These are phyloP conservation scores for Trichoderma oligosporum DNA, from an alignment of 2,329 filamentous ascomycete species.

Conservation along the genomic window DNA sequence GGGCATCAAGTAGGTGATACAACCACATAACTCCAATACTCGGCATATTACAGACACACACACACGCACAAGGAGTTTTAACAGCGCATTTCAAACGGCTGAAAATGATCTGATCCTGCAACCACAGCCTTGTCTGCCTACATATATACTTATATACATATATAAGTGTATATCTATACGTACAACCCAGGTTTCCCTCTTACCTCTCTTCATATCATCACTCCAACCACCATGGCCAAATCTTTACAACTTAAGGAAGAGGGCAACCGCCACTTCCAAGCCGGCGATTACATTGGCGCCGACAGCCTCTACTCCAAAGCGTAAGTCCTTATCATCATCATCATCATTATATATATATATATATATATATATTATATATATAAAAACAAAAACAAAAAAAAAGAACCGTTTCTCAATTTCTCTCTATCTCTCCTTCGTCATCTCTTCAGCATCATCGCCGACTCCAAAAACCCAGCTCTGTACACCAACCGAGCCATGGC, in stretches of 20 bases:
- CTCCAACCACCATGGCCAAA: conserved; percentile 30
- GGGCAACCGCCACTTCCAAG: conserved; percentile 63
- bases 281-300: conserved; percentile 61
- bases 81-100: not conserved
- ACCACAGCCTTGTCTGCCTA: not conserved
- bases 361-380: too few relatives aligned
- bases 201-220: not conserved
- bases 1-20: too few relatives aligned
- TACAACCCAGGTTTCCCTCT: not conserved
- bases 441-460: conserved; percentile 63
- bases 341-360: too few relatives aligned
- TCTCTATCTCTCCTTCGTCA: conserved; percentile 18
- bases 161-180: too few relatives aligned
- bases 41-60: too few relatives aligned
- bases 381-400: not conserved
- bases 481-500: conserved; percentile 90
- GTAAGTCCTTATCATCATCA: conserved; percentile 38
- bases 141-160: too few relatives aligned
- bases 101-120: not conserved
- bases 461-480: conserved; percentile 71
- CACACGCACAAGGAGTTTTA: too few relatives aligned
- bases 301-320: conserved; percentile 71
- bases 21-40: too few relatives aligned
- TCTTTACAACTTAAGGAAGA: conserved; percentile 49
- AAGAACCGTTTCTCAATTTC: too few relatives aligned